These are phyloP conservation scores for Dillenia turbinata DNA, from an alignment of 164 flowering plant species.

Conservation along the genomic window DNA sequence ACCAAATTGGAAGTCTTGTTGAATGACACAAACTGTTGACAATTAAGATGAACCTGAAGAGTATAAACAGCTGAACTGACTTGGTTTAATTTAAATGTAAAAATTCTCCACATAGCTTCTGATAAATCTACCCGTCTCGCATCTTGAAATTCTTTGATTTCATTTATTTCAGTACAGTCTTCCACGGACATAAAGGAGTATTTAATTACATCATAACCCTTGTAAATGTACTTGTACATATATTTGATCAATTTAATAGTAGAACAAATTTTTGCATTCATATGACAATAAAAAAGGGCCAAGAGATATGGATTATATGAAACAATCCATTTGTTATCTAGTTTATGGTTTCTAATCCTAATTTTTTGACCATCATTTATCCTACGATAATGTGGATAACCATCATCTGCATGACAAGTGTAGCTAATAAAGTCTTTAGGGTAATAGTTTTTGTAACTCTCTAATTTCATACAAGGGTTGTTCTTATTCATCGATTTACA, in stretches of 20 bases:
- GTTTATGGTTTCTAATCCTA: background rate
- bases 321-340: constrained; percentile 12
- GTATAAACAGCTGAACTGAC: background rate
- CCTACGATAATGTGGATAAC: constrained; percentile 12
- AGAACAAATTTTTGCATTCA: constrained; percentile 17
- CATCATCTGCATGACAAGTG: background rate
- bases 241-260: constrained; percentile 6
- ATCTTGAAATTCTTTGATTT: constrained; percentile 12
- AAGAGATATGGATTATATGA: constrained; percentile 9
- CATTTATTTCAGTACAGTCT: background rate
- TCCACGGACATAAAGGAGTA: background rate
- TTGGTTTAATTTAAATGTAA: background rate
- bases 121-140: constrained; percentile 11
- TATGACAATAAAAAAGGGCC: constrained; percentile 9
- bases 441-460: constrained; percentile 5
- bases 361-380: background rate
- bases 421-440: constrained; percentile 1
- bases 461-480: background rate
- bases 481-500: constrained; percentile 5
- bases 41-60: constrained; percentile 6
- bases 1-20: background rate
- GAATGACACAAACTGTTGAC: background rate
- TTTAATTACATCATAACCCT: constrained; percentile 4
- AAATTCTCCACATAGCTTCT: constrained; percentile 10
- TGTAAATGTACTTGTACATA: constrained; percentile 17